Evolutionary conservation across 805 yeast genomes (phyloP), one percentile per base, ranked within the genome.

Genomic region (Cyberlindnera xishuangbannaensis): DNA sequence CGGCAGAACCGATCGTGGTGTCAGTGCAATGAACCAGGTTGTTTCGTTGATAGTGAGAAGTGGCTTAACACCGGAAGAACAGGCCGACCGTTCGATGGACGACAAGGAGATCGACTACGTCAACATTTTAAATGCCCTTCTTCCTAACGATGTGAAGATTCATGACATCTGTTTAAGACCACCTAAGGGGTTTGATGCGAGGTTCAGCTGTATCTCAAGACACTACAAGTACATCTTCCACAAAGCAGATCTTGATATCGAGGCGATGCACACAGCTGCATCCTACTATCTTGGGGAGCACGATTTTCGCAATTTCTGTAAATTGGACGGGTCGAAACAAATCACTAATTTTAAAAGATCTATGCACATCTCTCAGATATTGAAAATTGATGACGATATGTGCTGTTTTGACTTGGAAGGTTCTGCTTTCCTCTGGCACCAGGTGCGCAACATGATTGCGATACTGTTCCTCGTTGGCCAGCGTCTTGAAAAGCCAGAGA

Each of bases 1-100:
- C 61, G 97, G 97, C 0, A 68, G 97, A 50, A 90, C 97, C 0
- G 97, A 90, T 51, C 76, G 75, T 45, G 97, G 97, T n/a, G 97
- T 90, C 11, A 84, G 95, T 62, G 98, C 98, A 0, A 74, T 92
- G 80, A 83, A 85, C 44, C 98, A 92, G 58, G 97, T 92, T 3
- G 80, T 92, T 5, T 79, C 95, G 1, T 60, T 92, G 24, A 59
- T 65, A 12, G 78, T 90, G 18, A 67, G 98, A 44, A 85, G 96
- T 0, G 64, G 65, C 15, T 58, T 92, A 25, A 51, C 74, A 0
- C 46, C 49, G 1, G 88, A 80, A 28, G 83, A 85, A 31, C 87
- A 86, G 41, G 14, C 29, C 9, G 68, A 73, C 36, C 65, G 75
- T 1, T 56, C 35, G 0, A 71, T 69, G 48, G 97, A 92, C 53